phyloP scores from a whole-genome alignment of 2,329 filamentous ascomycete species.

The Fusarium algeriense region DNA sequence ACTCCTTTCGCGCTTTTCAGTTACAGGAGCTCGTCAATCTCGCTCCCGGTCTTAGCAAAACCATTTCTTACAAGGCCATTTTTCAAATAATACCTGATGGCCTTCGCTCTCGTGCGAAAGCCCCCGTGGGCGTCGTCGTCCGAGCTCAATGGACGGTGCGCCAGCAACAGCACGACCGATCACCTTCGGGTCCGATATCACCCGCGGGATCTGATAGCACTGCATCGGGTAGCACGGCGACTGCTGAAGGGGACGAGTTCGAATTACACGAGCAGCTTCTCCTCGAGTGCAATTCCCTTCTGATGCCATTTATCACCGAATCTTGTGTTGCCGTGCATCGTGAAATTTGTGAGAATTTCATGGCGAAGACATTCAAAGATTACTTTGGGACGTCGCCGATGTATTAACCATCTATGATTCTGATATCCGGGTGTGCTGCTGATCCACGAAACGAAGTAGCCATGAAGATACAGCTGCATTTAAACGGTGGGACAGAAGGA shows the following conservation, averaged over 20 bases:
- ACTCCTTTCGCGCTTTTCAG: conserved; percentile 52
- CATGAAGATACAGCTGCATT: not conserved
- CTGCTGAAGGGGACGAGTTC: conserved; percentile 48
- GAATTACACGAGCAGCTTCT: conserved; percentile 51
- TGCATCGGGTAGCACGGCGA: conserved; percentile 44
- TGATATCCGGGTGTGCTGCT: not conserved
- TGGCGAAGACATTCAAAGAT: conserved; percentile 48
- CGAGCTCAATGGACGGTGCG: conserved; percentile 54
- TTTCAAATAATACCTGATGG: conserved; percentile 59
- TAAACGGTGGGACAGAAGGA: not conserved
- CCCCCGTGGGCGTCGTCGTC: conserved; percentile 58
- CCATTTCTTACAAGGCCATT: conserved; percentile 57
- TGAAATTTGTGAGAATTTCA: conserved; percentile 49
- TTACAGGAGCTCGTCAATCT: conserved; percentile 52
- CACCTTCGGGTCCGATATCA: conserved; percentile 33
- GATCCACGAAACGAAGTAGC: not conserved
- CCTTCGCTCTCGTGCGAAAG: conserved; percentile 58
- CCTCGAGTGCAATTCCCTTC: conserved; percentile 51
- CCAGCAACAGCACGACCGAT: conserved; percentile 32
- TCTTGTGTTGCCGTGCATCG: conserved; percentile 49
- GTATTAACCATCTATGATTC: not conserved
- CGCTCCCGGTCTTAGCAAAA: conserved; percentile 57
- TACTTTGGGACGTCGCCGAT: conserved; percentile 38
- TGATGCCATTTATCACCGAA: conserved; percentile 53
- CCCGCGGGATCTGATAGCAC: conserved; percentile 46